These are phyloP conservation scores for Penicillium sp. DNA, from an alignment of 2,329 filamentous ascomycete genomes.

Conservation along the genomic window DNA sequence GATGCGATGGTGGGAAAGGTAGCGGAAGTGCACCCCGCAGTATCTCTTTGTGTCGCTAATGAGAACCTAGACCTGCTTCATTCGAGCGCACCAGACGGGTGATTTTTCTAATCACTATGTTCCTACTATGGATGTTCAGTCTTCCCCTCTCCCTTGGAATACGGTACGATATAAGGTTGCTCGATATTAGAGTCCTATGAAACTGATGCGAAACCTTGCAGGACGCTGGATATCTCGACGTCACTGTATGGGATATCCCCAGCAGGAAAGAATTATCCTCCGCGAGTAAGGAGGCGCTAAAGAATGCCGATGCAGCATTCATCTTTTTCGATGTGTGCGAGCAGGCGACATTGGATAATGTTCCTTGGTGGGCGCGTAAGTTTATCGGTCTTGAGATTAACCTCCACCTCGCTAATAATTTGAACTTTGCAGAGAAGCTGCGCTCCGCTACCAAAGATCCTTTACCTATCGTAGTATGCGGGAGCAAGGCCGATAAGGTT, in stretches of 20 bases:
- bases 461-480: neutral
- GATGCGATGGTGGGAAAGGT: neutral
- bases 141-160: neutral
- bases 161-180: neutral
- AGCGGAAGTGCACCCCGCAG: neutral
- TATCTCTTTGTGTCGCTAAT: neutral
- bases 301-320: neutral
- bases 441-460: neutral
- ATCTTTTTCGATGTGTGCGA: neutral
- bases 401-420: neutral
- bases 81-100: neutral
- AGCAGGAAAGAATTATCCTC: neutral
- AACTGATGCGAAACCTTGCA: neutral
- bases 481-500: neutral
- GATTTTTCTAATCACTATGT: neutral
- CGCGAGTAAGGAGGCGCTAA: neutral
- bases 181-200: neutral
- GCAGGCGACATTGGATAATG: neutral
- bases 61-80: neutral
- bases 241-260: neutral
- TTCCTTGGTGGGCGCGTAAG: neutral
- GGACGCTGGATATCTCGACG: neutral
- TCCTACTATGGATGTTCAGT: neutral
- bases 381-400: neutral
- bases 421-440: neutral